Evolutionary conservation across 225 moss, liverwort and hornwort genomes (phyloP), one percentile per base, ranked within the genome.

Genomic region (Sphagnum contortum): DNA sequence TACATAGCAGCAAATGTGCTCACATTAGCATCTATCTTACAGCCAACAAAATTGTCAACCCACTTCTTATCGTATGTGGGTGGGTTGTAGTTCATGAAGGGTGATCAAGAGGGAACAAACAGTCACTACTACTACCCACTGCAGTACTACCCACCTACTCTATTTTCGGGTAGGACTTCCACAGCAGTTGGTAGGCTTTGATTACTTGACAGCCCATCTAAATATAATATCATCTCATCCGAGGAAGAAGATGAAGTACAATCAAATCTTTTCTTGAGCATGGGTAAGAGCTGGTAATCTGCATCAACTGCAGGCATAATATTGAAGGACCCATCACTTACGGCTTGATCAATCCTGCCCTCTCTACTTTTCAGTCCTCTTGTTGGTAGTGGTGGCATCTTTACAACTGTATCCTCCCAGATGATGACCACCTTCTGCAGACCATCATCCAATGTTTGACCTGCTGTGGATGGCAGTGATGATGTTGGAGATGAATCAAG

Each of bases 251-350:
- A 44, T 65, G 63, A 63, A 74, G 72, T 64, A 80, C 29, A 72
- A 57, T 65, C 74, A 52, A 63, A 59, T 62, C 83, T 77, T 62
- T 83, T 74, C 74, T 76, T 74, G 68, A 83, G 83, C 72, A 83
- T 72, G 50, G 83, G 79, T 70, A 83, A 68, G 55, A 83, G 74
- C 55, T 75, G 70, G 47, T 74, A 67, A 56, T 55, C 69, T 64
- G 65, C 62, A 66, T 83, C 83, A 66, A 83, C 72, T 2, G 83
- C 83, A 63, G 83, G 83, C 55, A 83, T 77, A 68, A 83, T 63
- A 62, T 77, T 80, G 29, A 29, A 29, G 29, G 29, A 29, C 29
- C 29, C 29, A 29, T 29, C 29, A 29, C 29, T 29, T 29, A 29
- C 29, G 1, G 29, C 29, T 29, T 29, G 29, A 29, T 29, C 29